Evolutionary conservation across 1,139 yeast species (phyloP).

Genomic region (Debaryomyces nepalensis): DNA sequence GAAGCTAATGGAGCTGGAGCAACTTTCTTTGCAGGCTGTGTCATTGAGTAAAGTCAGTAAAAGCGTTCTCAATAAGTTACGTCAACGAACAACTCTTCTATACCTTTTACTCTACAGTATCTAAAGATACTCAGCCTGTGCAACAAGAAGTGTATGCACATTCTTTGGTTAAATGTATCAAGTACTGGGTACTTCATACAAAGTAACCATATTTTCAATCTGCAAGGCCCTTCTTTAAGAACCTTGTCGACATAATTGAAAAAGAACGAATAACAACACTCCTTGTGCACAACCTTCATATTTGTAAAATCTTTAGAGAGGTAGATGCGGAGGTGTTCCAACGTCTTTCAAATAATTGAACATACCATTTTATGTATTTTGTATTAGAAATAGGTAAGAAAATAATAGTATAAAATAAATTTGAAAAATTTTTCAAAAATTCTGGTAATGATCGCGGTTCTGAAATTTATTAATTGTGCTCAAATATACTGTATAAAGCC

Average conservation of each 20-base stretch:
- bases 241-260: conserved; percentile 9
- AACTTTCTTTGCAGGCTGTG: conserved; percentile 61
- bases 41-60: conserved; percentile 66
- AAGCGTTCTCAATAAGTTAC: conserved; percentile 32
- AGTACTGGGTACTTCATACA: conserved; percentile 12
- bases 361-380: conserved; percentile 32
- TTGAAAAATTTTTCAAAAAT: conserved; percentile 3
- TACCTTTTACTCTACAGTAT: conserved; percentile 47
- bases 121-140: conserved; percentile 52
- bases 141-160: conserved; percentile 45
- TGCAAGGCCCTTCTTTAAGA: conserved; percentile 3
- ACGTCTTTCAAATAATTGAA: conserved; percentile 26
- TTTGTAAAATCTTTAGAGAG: conserved; percentile 11
- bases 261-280: conserved; percentile 34
- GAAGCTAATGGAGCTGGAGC: conserved; percentile 56
- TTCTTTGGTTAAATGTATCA: conserved; percentile 20
- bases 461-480: conserved; percentile 6
- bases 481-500: no score
- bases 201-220: conserved; percentile 13
- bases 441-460: not conserved
- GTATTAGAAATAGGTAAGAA: conserved; percentile 5
- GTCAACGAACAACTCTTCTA: conserved; percentile 35
- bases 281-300: conserved; percentile 39
- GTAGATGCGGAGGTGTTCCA: conserved; percentile 24
- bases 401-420: not conserved